Conservation (phyloP, 2,329 filamentous ascomycete genomes). For the Pezicula neosporulosa region DNA sequence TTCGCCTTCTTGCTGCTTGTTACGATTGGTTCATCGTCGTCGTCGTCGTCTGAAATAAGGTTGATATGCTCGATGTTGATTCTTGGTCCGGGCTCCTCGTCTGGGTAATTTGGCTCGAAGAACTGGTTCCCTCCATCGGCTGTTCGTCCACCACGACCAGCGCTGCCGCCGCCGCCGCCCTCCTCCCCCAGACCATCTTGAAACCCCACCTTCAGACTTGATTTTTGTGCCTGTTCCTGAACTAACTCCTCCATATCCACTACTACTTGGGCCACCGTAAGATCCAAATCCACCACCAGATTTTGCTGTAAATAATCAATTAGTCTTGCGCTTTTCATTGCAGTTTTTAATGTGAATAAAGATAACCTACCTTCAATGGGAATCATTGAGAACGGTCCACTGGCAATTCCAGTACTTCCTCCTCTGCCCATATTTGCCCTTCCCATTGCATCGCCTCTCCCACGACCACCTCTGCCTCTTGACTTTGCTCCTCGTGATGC, state of each 20-base stretch:
- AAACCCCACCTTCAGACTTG: neutral
- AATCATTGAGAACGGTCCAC: slow-evolving; percentile 18
- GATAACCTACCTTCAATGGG: slow-evolving; percentile 20
- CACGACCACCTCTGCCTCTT: slow-evolving; percentile 19
- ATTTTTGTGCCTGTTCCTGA: slow-evolving; percentile 1
- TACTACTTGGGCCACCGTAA: slow-evolving; percentile 3
- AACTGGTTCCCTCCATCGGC: neutral
- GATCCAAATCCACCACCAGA: slow-evolving; percentile 3
- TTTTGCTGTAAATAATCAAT: neutral
- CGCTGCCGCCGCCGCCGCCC: too few relatives aligned
- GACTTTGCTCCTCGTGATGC: slow-evolving; percentile 12
- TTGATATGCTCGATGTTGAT: slow-evolving; percentile 28
- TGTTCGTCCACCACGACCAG: slow-evolving; percentile 2
- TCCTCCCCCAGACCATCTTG: neutral
- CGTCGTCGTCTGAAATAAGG: slow-evolving; percentile 3
- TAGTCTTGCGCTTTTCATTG: neutral
- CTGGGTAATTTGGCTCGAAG: slow-evolving; percentile 23
- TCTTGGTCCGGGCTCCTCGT: slow-evolving; percentile 19
- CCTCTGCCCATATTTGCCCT: slow-evolving; percentile 9
- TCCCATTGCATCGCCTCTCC: slow-evolving; percentile 30
- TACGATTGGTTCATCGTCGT: slow-evolving; percentile 4
- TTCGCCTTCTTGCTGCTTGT: slow-evolving; percentile 1
- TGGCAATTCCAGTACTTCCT: slow-evolving; percentile 4
- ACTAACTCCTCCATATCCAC: slow-evolving; percentile 1
- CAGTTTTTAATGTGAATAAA: neutral